Conservation (phyloP, 75 land plant species). For the Pinus tabuliformis region DNA sequence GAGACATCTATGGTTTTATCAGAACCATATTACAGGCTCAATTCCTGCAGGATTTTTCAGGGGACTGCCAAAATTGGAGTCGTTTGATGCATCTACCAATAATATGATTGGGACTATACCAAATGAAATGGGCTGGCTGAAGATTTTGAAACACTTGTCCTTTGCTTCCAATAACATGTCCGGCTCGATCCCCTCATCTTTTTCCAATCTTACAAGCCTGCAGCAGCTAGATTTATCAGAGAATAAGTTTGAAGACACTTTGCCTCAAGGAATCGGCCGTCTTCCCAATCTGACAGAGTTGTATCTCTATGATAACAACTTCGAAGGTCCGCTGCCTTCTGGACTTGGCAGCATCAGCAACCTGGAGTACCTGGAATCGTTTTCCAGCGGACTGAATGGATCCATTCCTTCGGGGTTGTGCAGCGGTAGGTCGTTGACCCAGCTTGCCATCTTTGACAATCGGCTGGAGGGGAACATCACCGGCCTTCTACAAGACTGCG, state of each 20-base stretch:
- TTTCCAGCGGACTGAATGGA: neutral
- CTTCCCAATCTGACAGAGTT: constrained; percentile 28
- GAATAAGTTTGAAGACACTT: constrained; percentile 58
- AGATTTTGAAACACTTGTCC: no score
- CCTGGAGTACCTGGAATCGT: neutral
- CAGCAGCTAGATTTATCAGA: constrained; percentile 42
- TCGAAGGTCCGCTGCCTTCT: constrained; percentile 4
- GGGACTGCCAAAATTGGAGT: no score
- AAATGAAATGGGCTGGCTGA: no score
- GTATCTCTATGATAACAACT: constrained; percentile 23
- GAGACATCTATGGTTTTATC: no score
- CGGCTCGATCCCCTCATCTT: constrained; percentile 35
- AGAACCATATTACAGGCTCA: no score
- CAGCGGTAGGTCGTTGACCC: neutral
- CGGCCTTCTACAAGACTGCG: neutral
- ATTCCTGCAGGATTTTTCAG: no score
- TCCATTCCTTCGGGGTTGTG: neutral
- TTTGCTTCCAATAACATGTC: constrained; percentile 28
- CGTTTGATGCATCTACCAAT: no score
- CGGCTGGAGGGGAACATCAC: neutral
- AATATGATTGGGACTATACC: no score
- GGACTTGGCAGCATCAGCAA: neutral
- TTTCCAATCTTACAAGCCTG: constrained; percentile 24
- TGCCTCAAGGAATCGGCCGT: constrained; percentile 37
- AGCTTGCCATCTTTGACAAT: neutral